Evolutionary conservation across 2,329 filamentous ascomycete species (phyloP).

Genomic region (Neocucurbitaria cava): DNA sequence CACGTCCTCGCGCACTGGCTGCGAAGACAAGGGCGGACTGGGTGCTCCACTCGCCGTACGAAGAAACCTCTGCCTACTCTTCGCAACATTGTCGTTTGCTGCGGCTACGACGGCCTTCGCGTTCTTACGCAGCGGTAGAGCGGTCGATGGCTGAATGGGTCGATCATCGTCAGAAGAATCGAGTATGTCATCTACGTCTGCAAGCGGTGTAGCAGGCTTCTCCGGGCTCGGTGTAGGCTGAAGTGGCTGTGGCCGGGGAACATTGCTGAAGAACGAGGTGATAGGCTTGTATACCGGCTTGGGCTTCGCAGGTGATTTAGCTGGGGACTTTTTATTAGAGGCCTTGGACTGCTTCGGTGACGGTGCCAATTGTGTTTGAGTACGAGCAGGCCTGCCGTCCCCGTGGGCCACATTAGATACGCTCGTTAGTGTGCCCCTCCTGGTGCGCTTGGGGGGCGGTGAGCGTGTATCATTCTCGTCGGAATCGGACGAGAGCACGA

Average conservation of each 20-base stretch:
- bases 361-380: constrained; percentile 27
- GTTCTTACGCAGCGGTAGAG: constrained; percentile 41
- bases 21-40: constrained; percentile 35
- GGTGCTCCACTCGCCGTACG: constrained; percentile 47
- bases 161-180: constrained; percentile 46
- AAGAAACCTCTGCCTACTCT: constrained; percentile 54
- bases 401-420: constrained; percentile 23
- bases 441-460: constrained; percentile 42
- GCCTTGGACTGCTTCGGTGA: constrained; percentile 29
- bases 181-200: constrained; percentile 46
- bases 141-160: constrained; percentile 21
- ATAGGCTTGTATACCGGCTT: constrained; percentile 52
- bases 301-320: constrained; percentile 45
- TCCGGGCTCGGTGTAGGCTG: constrained; percentile 51
- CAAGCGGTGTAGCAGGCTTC: constrained; percentile 38
- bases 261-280: constrained; percentile 58
- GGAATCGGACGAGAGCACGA: constrained; percentile 46
- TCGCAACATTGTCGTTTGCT: constrained; percentile 26
- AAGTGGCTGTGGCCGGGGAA: constrained; percentile 49
- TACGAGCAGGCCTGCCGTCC: constrained; percentile 23
- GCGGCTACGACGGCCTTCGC: constrained; percentile 24
- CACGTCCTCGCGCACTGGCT: constrained; percentile 22
- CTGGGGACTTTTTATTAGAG: constrained; percentile 33
- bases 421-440: constrained; percentile 36
- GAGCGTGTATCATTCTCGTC: constrained; percentile 34